Percentiles rank a stretch among this genome's conserved stretches.
These are phyloP conservation scores for Aschersonia sp. DNA, from an alignment of 2,329 filamentous ascomycete genomes.

Conservation along the genomic window DNA sequence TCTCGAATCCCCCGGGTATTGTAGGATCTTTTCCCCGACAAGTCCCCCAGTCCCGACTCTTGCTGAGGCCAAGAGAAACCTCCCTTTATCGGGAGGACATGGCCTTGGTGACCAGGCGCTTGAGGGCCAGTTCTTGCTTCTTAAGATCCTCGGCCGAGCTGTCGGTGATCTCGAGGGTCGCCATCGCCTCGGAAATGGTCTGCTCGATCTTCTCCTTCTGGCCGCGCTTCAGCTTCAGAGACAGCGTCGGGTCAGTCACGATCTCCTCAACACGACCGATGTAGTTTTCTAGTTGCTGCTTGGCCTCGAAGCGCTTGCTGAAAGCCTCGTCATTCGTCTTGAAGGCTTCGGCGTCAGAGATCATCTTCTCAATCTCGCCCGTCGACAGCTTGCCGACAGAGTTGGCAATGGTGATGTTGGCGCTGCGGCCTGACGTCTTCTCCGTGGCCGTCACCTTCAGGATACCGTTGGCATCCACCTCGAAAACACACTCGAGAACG, in stretches of 20 bases:
- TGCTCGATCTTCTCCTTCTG: slow-evolving; percentile 99
- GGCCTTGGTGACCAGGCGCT: slow-evolving; percentile 96
- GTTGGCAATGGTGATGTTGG: slow-evolving; percentile 99
- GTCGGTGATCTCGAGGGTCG: slow-evolving; percentile 89
- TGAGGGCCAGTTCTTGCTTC: slow-evolving; percentile 98
- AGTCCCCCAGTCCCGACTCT: neutral
- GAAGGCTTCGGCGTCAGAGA: slow-evolving; percentile 94
- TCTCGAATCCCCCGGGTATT: neutral
- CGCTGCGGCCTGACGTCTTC: slow-evolving; percentile 93
- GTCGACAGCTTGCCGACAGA: slow-evolving; percentile 96
- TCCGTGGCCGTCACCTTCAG: slow-evolving; percentile 98
- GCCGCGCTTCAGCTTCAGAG: slow-evolving; percentile 94
- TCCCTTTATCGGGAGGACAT: slow-evolving; percentile 72
- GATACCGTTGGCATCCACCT: slow-evolving; percentile 99
- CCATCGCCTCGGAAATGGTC: slow-evolving; percentile 94
- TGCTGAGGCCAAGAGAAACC: neutral
- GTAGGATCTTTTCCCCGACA: neutral
- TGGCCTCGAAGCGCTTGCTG: slow-evolving; percentile 98
- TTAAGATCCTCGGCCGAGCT: slow-evolving; percentile 85
- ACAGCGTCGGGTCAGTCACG: slow-evolving; percentile 88
- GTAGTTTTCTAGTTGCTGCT: slow-evolving; percentile 98
- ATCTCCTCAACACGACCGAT: slow-evolving; percentile 98
- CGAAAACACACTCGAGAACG: slow-evolving; percentile 94
- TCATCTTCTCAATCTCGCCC: slow-evolving; percentile 94
- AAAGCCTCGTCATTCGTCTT: slow-evolving; percentile 96